A percentile compares a stretch with the other conserved stretches of the same genome.
Evolutionary conservation across 2,329 filamentous ascomycete genomes (phyloP).

Genomic region (Calycina herbarum): DNA sequence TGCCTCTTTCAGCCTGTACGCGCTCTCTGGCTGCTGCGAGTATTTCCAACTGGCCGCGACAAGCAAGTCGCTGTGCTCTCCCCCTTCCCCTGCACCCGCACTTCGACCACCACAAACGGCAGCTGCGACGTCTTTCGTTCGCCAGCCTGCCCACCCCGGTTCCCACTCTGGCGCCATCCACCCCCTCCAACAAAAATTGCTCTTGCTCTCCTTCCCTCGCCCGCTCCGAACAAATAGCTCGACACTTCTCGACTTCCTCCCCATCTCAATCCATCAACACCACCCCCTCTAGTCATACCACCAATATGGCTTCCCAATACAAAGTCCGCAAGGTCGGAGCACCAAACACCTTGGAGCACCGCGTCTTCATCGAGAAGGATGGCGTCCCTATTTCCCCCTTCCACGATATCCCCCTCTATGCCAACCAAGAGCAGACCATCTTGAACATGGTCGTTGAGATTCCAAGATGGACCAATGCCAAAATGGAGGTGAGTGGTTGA

Average conservation of each 20-base stretch:
- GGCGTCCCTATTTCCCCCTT: constrained; percentile 91
- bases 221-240: constrained; percentile 43
- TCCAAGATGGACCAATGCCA: constrained; percentile 98
- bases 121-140: constrained; percentile 16
- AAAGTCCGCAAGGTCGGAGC: constrained; percentile 82
- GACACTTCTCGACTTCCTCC: constrained; percentile 47
- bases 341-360: constrained; percentile 93
- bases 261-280: constrained; percentile 24
- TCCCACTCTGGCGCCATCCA: constrained; percentile 28
- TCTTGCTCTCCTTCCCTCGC: constrained; percentile 7
- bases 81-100: background rate
- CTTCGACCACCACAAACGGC: constrained; percentile 6
- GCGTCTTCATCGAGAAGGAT: constrained; percentile 97
- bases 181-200: constrained; percentile 28
- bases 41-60: background rate
- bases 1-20: constrained; percentile 21
- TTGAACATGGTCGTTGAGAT: constrained; percentile 99
- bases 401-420: constrained; percentile 97
- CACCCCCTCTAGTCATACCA: constrained; percentile 19
- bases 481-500: constrained; percentile 79
- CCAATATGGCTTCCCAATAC: constrained; percentile 54
- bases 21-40: constrained; percentile 5
- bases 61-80: constrained; percentile 10
- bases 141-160: constrained; percentile 12
- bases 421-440: constrained; percentile 92